These are phyloP conservation scores for Clathrus columnatus DNA, from an alignment of 768 basidiomycete species.

Conservation along the genomic window DNA sequence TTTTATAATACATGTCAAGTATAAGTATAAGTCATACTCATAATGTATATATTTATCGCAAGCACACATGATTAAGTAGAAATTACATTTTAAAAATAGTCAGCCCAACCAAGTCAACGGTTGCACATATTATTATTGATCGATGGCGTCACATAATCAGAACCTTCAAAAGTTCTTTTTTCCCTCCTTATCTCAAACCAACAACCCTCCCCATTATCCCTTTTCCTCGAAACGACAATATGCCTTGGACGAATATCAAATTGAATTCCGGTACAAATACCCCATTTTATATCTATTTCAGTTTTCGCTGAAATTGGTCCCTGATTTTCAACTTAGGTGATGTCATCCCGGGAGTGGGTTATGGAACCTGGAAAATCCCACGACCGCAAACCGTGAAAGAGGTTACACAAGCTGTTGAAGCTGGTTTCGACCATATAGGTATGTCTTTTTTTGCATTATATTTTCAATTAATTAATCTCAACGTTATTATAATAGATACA, in stretches of 20 bases:
- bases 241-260: not conserved
- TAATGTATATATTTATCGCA: no score
- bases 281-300: no score
- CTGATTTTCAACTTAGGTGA: no score
- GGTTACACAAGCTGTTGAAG: conserved; percentile 53
- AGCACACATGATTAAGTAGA: no score
- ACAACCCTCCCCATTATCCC: not conserved
- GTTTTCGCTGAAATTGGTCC: no score
- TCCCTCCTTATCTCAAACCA: not conserved
- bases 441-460: not conserved
- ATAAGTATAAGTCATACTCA: no score
- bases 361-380: conserved; percentile 59
- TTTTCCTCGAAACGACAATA: not conserved
- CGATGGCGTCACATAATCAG: not conserved
- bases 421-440: conserved; percentile 60
- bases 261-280: not conserved
- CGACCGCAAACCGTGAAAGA: conserved; percentile 46
- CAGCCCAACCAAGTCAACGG: no score
- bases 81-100: no score
- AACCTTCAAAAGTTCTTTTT: not conserved
- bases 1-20: no score
- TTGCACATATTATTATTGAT: not conserved
- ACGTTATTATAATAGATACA: conserved; percentile 26
- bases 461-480: not conserved
- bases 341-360: conserved; percentile 42